phyloP scores from a whole-genome alignment of 345 rosid genomes.

The Combretum micranthum region DNA sequence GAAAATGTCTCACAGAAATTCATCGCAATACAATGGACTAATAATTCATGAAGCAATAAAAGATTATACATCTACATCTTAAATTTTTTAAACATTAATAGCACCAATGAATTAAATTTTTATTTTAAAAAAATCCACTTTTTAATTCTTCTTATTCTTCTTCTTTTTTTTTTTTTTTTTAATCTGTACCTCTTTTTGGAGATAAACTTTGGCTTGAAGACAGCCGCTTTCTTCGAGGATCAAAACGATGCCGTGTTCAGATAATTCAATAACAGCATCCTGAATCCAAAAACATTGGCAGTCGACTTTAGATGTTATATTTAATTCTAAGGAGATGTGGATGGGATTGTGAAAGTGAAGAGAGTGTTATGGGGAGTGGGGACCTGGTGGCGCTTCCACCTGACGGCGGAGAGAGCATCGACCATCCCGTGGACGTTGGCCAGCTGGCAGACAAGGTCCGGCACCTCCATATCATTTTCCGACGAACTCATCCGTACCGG shows the following conservation, averaged over 20 bases:
- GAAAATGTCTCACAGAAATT: conserved; percentile 4
- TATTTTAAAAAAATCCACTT: no score
- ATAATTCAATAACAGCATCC: conserved; percentile 81
- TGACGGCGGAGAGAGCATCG: conserved; percentile 82
- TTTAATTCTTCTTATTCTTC: no score
- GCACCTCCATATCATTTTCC: conserved; percentile 44
- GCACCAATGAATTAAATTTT: no score
- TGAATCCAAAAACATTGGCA: conserved; percentile 8
- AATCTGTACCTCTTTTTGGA: conserved; percentile 67
- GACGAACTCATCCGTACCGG: conserved; percentile 47
- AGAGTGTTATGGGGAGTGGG: not conserved
- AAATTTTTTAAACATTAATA: no score
- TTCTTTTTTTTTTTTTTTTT: no score
- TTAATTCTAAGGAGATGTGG: not conserved
- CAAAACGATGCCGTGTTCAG: conserved; percentile 80
- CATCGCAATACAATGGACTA: not conserved
- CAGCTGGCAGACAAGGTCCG: conserved; percentile 68
- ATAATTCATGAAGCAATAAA: not conserved
- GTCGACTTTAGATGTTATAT: no score
- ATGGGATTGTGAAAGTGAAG: not conserved
- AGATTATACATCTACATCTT: no score
- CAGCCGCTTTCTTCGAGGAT: conserved; percentile 84
- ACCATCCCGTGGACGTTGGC: conserved; percentile 88
- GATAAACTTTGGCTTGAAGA: conserved; percentile 92
- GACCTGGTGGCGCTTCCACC: conserved; percentile 95